A percentile compares a stretch with the other conserved stretches of the same genome.
Conservation (phyloP, 768 basidiomycete genomes). For the Lentinula aciculospora region DNA sequence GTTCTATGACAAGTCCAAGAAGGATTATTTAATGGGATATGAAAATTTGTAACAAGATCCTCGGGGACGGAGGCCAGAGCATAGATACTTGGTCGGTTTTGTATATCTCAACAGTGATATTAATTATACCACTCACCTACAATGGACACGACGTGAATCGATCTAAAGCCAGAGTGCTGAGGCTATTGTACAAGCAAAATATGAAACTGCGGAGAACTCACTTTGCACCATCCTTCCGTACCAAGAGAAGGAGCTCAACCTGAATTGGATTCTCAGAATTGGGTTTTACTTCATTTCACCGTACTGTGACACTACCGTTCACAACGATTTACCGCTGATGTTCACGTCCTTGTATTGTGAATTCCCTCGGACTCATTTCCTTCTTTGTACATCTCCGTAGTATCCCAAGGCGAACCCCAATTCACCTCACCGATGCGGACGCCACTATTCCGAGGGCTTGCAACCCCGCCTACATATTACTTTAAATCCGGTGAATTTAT, state of each 20-base stretch:
- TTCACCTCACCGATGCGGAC: neutral
- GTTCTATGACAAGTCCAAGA: neutral
- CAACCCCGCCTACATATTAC: neutral
- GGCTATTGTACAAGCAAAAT: too few relatives aligned
- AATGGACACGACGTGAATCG: neutral
- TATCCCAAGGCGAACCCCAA: too few relatives aligned
- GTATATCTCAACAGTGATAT: neutral
- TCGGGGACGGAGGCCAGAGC: neutral
- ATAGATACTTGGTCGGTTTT: neutral
- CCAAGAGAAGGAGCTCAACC: too few relatives aligned
- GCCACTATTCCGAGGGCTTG: neutral
- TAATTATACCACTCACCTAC: neutral
- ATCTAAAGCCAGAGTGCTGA: neutral
- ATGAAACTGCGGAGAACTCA: too few relatives aligned
- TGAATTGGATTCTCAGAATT: neutral
- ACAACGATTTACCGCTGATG: neutral
- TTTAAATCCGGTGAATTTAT: too few relatives aligned
- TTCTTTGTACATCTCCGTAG: too few relatives aligned
- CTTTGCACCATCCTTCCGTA: too few relatives aligned
- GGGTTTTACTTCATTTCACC: neutral
- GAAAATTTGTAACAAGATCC: neutral
- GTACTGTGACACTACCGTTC: neutral
- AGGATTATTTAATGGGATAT: too few relatives aligned
- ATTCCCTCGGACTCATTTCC: too few relatives aligned
- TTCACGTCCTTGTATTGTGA: neutral